Base-by-base conservation (phyloP, 2,329 filamentous ascomycete species). In the Diplodia corticola region DNA sequence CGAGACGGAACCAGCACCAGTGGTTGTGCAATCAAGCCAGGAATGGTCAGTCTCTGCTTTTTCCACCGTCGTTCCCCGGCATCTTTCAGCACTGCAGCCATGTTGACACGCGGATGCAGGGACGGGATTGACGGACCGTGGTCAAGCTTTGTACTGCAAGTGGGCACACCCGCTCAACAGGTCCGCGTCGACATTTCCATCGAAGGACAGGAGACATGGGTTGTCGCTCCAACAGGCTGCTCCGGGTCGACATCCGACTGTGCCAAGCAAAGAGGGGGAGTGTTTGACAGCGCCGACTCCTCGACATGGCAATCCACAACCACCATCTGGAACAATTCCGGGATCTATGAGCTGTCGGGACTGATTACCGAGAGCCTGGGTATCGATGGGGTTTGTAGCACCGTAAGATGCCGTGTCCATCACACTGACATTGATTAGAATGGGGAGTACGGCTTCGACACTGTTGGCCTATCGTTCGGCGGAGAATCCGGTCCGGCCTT, bases 371-470 rank as follows among this genome's bases (percentile, higher is more conserved):
- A 20, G 13, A 17, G n/a, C 22, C 48, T 63, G 13, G 46, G 60
- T 12, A 63, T 63, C 12, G 33, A 37, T 9, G 60, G 60, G 12
- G 59, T 63, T 26, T 15, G 59, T 63, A 10, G 6, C 24, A 12
- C 5, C 22, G 17, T 17, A 37, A 57, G 5, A 26, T 40, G 17
- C n/a, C 15, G 28, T 15, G 26, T 22, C 20, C 7, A 13, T 4
- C 5, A 46, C 12, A n/a, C 20, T 44, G 5, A n/a, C n/a, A n/a
- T n/a, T n/a, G 55, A 26, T 6, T 15, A 63, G 59, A 73, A 73
- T 60, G 78, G 74, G 0, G 37, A 72, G 2, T 80, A 75, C 59
- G 78, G 78, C 2, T 74, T 70, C 53, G 77, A 79, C 53, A 74
- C 71, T 6, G 66, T 80, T 48, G 69, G 68, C 5, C 68, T 78